Conservation (phyloP, 2,329 filamentous ascomycete genomes). For the Cryphonectria parasitica region DNA sequence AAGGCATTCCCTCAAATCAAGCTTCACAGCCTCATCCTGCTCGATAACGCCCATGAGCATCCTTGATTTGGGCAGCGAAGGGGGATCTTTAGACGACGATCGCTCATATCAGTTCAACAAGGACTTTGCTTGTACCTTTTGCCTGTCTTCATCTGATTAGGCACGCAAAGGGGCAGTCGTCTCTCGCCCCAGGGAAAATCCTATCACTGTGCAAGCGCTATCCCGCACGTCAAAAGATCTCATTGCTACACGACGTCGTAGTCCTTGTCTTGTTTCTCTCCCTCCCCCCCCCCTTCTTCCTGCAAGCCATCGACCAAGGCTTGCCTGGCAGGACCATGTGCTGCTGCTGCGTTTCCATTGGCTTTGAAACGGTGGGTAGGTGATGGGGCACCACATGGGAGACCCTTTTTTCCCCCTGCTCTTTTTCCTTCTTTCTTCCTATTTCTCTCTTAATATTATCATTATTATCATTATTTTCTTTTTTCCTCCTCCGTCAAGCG, state of each 20-base stretch:
- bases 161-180: constrained; percentile 21
- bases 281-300: too few relatives aligned
- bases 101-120: constrained; percentile 2
- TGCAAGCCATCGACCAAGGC: constrained; percentile 4
- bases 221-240: constrained; percentile 26
- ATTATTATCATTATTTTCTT: background rate
- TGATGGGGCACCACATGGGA: background rate
- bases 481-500: background rate
- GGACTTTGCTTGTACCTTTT: constrained; percentile 20
- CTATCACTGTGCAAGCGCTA: constrained; percentile 15
- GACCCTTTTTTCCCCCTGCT: background rate
- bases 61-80: background rate
- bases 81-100: background rate
- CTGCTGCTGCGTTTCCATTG: background rate
- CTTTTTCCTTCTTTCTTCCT: background rate
- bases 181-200: constrained; percentile 23
- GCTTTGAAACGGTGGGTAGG: background rate
- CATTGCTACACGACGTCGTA: background rate
- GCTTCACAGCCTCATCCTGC: background rate
- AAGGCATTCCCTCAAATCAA: background rate
- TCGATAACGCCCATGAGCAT: background rate
- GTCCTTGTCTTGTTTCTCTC: background rate
- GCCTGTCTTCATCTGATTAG: constrained; percentile 12
- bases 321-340: background rate
- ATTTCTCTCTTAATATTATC: background rate